Evolutionary conservation across 768 basidiomycete genomes (phyloP), one percentile per base, ranked within the genome.

Genomic region (Termitomyces sp.): DNA sequence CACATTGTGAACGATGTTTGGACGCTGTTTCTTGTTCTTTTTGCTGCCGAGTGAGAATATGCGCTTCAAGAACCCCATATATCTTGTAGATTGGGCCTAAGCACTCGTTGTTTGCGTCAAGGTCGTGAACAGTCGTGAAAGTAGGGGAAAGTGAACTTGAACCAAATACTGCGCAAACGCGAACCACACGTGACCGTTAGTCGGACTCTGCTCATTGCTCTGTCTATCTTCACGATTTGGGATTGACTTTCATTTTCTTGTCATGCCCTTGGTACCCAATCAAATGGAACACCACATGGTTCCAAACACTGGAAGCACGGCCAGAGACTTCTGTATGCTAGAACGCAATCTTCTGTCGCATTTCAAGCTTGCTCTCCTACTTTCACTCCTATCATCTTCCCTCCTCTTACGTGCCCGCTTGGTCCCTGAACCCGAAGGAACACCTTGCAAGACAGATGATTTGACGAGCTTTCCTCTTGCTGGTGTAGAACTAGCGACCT

Each of bases 261-360:
- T 17, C 16, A 51, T 55, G 53, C 27, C 54, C 5, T 19, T 46
- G 35, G 57, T 47, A 43, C 16, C 38, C 37, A 23, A 23, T 16
- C 45, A 31, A 21, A 52, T 59, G 44, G 59, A 57, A 61, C 63
- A 68, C 29, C 63, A 58, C 59, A 65, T 74, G 57, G 61, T 82
- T 11, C 71, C 76, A 52, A 82, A 83, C 61, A 69, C 69, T 25
- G 84, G 83, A 43, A 86, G 88, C 61, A 74, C 75, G 6, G 86
- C 86, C n/a, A 77, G 88, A 64, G 89, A 91, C 66, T 89, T 82
- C 59, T 86, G 82, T 69, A 89, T 90, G 87, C 77, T 91, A 14
- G 89, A 90, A 68, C 78, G 89, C 51, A 90, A 91, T 62, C 73
- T 89, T 49, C 74, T 91, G 32, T 79, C 87, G 0, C 85, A 91